These are phyloP conservation scores for Microcyclospora pomicola DNA, from an alignment of 2,329 filamentous ascomycete genomes.

Conservation along the genomic window DNA sequence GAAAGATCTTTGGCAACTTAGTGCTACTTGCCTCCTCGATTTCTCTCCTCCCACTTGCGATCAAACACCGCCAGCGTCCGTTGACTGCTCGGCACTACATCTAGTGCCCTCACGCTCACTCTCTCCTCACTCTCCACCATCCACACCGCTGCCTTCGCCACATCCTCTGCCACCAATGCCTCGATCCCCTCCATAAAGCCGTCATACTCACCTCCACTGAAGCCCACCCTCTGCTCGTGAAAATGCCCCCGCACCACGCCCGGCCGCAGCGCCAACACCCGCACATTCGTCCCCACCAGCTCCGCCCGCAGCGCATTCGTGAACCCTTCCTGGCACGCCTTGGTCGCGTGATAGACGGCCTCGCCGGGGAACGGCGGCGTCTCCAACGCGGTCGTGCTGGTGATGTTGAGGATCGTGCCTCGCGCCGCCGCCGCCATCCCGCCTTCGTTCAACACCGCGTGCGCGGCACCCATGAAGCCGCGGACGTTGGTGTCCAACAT, in stretches of 20 bases:
- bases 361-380: constrained; percentile 37
- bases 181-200: constrained; percentile 34
- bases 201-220: constrained; percentile 30
- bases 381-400: constrained; percentile 34
- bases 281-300: constrained; percentile 32
- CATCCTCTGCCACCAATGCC: constrained; percentile 30
- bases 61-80: constrained; percentile 26
- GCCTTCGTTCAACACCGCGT: constrained; percentile 31
- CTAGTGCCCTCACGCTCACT: constrained; percentile 33
- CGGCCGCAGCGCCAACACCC: constrained; percentile 33
- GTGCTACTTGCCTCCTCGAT: background rate
- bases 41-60: constrained; percentile 20
- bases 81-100: constrained; percentile 33
- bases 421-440: constrained; percentile 25
- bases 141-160: constrained; percentile 30
- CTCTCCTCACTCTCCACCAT: constrained; percentile 30
- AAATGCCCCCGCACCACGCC: constrained; percentile 38
- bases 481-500: constrained; percentile 38
- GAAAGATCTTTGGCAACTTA: no score
- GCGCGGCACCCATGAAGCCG: constrained; percentile 34
- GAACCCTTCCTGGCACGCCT: constrained; percentile 36
- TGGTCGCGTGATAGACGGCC: constrained; percentile 36
- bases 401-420: constrained; percentile 37
- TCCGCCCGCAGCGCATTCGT: constrained; percentile 37
- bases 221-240: constrained; percentile 32